Evolutionary conservation across 169 alveolate genomes (phyloP), one percentile per base, ranked within the genome.

Genomic region (Plasmodium relictum): DNA sequence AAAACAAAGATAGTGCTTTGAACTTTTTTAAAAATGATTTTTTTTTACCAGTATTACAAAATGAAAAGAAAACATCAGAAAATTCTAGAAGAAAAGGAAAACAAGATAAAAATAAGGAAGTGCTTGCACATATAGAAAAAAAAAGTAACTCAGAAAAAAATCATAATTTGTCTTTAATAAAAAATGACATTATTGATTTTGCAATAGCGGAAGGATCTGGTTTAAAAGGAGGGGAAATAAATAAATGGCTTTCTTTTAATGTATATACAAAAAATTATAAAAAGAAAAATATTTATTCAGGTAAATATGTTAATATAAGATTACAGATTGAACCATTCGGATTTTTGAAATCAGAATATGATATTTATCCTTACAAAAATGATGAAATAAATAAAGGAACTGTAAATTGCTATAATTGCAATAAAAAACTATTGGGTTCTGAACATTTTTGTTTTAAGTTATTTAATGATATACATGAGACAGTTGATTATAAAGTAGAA

Each of bases 191-290:
- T 0, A 52, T 86, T 62, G 48, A 85, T 66, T 72, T 71, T 20
- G 90, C 89, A 59, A 69, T 92, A 26, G 95, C 93, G 24, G 95
- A 94, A 56, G 96, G 96, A 20, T 80, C 37, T 18, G 95, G 96
- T 7, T 61, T 94, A 45, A 26, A 41, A 26, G 96, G 96, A 3
- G 96, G 96, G 12, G 93, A 91, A 54, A 69, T 92, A 58, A 94
- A 94, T 31, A 71, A 86, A 39, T 94, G 96, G 96, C 90, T 92
- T 31, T 89, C 88, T 58, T 92, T 94, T 71, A 66, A 78, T 73
- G 94, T 94, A 39, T 68, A 89, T 39, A 87, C 92, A n/a, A 86
- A 70, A 71, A 71, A 86, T 86, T 45, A 59, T 39, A 72, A 63
- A 72, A 72, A 56, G n/a, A 62, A 61, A 18, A 71, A 86, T 31